Evolutionary conservation across 129 eudicot genomes (phyloP).

Genomic region (Tagetes patula): DNA sequence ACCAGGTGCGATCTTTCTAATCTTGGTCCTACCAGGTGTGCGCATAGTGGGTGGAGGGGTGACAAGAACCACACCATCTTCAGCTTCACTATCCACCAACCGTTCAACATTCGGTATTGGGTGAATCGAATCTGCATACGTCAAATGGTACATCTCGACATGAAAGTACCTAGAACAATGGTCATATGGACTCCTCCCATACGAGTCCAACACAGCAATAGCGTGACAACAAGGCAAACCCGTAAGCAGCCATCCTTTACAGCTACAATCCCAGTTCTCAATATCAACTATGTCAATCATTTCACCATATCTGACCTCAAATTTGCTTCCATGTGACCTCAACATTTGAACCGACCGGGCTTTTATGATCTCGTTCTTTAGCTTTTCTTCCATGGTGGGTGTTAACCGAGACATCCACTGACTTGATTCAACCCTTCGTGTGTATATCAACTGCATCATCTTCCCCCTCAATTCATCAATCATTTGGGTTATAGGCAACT

Average conservation of each 20-base stretch:
- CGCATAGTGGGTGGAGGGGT: slow-evolving; percentile 58
- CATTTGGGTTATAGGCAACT: slow-evolving; percentile 60
- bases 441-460: slow-evolving; percentile 48
- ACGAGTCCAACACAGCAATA: slow-evolving; percentile 43
- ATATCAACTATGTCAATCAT: slow-evolving; percentile 46
- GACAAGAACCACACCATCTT: slow-evolving; percentile 39
- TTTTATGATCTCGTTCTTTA: slow-evolving; percentile 45
- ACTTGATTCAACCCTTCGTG: slow-evolving; percentile 47
- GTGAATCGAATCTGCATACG: slow-evolving; percentile 50
- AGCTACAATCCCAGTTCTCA: slow-evolving; percentile 57
- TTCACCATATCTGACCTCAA: slow-evolving; percentile 47
- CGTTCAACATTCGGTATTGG: slow-evolving; percentile 55
- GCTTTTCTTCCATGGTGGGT: slow-evolving; percentile 54
- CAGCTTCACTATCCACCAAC: slow-evolving; percentile 34
- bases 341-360: slow-evolving; percentile 44
- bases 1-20: slow-evolving; percentile 40
- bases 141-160: slow-evolving; percentile 46
- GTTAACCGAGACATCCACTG: slow-evolving; percentile 51
- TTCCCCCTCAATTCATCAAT: slow-evolving; percentile 52
- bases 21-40: slow-evolving; percentile 47
- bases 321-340: slow-evolving; percentile 44
- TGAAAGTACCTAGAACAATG: slow-evolving; percentile 51
- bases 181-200: slow-evolving; percentile 52
- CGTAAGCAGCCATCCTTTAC: slow-evolving; percentile 52
- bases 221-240: slow-evolving; percentile 62